Evolutionary conservation across 2,329 filamentous ascomycete genomes (phyloP).

Genomic region (Xylariales sp.): DNA sequence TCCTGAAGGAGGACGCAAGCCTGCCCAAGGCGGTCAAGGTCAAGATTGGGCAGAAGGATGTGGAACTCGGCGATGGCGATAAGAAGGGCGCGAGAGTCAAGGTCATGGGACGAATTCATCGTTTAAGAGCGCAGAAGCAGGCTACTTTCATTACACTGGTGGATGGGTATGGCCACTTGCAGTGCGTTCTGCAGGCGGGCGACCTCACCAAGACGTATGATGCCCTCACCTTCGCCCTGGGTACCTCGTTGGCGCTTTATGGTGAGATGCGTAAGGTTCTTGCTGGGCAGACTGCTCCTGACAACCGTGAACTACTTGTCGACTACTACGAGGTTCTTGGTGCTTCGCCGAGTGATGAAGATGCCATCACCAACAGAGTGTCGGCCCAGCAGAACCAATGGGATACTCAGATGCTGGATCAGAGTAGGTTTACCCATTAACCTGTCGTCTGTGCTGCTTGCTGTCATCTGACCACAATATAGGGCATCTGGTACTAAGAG

Average conservation of each 20-base stretch:
- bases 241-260: conserved; percentile 79
- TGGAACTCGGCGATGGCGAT: conserved; percentile 52
- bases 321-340: conserved; percentile 83
- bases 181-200: conserved; percentile 73
- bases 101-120: conserved; percentile 78
- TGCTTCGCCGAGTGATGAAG: conserved; percentile 77
- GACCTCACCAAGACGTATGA: conserved; percentile 89
- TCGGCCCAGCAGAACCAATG: conserved; percentile 41
- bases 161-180: conserved; percentile 79
- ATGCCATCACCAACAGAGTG: conserved; percentile 81
- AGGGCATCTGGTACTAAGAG: conserved; percentile 81
- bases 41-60: conserved; percentile 66
- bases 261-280: conserved; percentile 83
- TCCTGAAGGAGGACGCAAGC: conserved; percentile 65
- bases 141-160: conserved; percentile 81
- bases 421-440: too few relatives aligned
- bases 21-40: conserved; percentile 73
- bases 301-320: conserved; percentile 82
- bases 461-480: too few relatives aligned
- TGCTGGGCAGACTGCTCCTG: conserved; percentile 70
- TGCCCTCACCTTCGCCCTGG: conserved; percentile 76
- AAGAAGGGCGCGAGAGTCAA: conserved; percentile 69
- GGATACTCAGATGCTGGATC: conserved; percentile 68
- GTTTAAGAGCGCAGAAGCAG: conserved; percentile 75
- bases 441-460: too few relatives aligned